Conservation (phyloP, 2,329 filamentous ascomycete species). For the Trichothecium roseum region DNA sequence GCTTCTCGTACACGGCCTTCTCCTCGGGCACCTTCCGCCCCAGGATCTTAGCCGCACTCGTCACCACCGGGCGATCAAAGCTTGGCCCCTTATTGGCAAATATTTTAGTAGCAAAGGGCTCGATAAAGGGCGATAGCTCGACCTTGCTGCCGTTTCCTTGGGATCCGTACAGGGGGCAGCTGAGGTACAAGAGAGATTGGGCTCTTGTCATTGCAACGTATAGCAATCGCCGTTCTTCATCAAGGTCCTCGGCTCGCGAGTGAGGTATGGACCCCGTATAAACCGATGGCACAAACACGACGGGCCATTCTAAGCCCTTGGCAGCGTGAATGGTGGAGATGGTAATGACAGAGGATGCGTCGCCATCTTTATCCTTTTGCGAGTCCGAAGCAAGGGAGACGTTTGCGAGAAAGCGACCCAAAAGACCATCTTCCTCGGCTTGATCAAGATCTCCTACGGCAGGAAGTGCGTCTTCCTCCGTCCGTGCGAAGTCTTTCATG, state of each 20-base stretch:
- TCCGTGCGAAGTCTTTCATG: conserved; percentile 28
- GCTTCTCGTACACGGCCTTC: conserved; percentile 38
- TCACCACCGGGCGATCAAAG: conserved; percentile 51
- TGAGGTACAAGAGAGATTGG: conserved; percentile 76
- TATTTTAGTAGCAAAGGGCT: conserved; percentile 26
- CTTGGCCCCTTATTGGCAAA: conserved; percentile 57
- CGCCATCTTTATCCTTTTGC: conserved; percentile 49
- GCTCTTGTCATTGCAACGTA: conserved; percentile 98
- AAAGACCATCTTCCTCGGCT: conserved; percentile 47
- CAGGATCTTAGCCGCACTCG: conserved; percentile 62
- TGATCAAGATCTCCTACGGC: conserved; percentile 64
- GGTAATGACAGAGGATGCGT: conserved; percentile 58
- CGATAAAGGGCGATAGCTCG: conserved; percentile 63
- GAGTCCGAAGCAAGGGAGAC: conserved; percentile 76
- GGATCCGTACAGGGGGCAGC: conserved; percentile 61
- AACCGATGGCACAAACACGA: conserved; percentile 84
- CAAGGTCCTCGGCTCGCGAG: conserved; percentile 69
- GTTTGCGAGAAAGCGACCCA: conserved; percentile 80
- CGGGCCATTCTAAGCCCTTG: conserved; percentile 92
- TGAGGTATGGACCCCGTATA: conserved; percentile 90
- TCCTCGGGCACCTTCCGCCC: conserved; percentile 48
- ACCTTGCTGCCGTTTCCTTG: conserved; percentile 46
- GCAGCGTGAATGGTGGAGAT: conserved; percentile 95
- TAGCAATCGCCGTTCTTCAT: conserved; percentile 79
- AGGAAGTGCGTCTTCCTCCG: conserved; percentile 48